Evolutionary conservation across 352 stramenopile species (phyloP).

Genomic region (Globisporangium cederbergense): DNA sequence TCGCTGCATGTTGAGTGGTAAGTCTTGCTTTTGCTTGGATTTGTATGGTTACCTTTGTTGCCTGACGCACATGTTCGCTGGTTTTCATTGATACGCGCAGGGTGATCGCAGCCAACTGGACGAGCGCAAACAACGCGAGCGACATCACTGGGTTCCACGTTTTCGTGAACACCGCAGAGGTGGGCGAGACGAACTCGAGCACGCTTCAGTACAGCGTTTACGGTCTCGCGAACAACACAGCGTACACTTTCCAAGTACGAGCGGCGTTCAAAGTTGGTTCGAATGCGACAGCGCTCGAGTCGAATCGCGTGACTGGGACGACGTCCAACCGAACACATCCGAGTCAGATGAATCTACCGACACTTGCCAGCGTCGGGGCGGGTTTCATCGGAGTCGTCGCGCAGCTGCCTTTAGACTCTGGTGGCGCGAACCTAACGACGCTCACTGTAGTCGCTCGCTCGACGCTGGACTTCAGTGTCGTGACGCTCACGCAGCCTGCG

Average conservation of each 20-base stretch:
- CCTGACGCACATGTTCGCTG: background rate
- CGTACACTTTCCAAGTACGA: slow-evolving; percentile 13
- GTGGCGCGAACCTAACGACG: background rate
- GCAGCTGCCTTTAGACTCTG: background rate
- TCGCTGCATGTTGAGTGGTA: slow-evolving; percentile 12
- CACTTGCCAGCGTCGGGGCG: background rate
- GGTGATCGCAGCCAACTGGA: slow-evolving; percentile 10
- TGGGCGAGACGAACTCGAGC: background rate
- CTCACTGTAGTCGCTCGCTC: slow-evolving; percentile 9
- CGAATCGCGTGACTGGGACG: background rate
- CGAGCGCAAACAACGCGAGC: background rate
- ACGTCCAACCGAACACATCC: slow-evolving; percentile 5
- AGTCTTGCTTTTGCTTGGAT: background rate
- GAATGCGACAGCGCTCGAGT: slow-evolving; percentile 7
- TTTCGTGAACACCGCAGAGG: slow-evolving; percentile 1
- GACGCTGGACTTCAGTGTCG: slow-evolving; percentile 3
- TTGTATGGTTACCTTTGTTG: background rate
- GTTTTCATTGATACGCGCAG: background rate
- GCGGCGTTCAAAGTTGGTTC: background rate
- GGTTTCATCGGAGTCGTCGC: slow-evolving; percentile 2
- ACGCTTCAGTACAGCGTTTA: slow-evolving; percentile 8
- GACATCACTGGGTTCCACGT: slow-evolving; percentile 14
- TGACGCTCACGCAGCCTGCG: slow-evolving; percentile 2
- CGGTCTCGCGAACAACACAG: slow-evolving; percentile 10
- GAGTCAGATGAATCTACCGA: background rate